Evolutionary conservation across 768 basidiomycete species (phyloP).

Genomic region (Rhizopogon salebrosus): DNA sequence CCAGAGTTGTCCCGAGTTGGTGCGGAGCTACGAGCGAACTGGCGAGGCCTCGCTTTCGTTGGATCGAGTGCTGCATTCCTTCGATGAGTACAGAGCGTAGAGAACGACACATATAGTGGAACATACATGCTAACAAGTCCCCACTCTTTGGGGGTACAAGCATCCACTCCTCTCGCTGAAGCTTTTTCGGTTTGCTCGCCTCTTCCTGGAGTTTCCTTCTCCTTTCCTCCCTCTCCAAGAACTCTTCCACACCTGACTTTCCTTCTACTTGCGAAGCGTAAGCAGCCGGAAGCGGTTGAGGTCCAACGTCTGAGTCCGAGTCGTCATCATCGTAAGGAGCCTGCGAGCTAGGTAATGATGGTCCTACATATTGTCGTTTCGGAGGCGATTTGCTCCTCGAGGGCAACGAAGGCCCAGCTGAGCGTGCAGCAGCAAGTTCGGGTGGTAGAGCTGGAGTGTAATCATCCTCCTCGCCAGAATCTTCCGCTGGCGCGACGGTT

Average conservation of each 20-base stretch:
- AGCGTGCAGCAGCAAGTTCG: slow-evolving; percentile 47
- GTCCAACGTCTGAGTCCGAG: slow-evolving; percentile 80
- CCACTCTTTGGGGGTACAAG: slow-evolving; percentile 84
- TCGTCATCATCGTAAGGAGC: slow-evolving; percentile 38
- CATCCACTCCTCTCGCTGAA: slow-evolving; percentile 97
- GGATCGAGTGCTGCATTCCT: slow-evolving; percentile 72
- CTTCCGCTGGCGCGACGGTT: slow-evolving; percentile 7
- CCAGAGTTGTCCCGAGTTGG: slow-evolving; percentile 39
- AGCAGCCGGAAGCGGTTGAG: slow-evolving; percentile 61
- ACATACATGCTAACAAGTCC: slow-evolving; percentile 73
- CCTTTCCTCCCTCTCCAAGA: slow-evolving; percentile 80
- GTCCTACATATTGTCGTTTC: slow-evolving; percentile 42
- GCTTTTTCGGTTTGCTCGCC: slow-evolving; percentile 69
- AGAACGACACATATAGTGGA: not conserved
- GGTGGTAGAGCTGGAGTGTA: slow-evolving; percentile 75
- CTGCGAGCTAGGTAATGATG: slow-evolving; percentile 43
- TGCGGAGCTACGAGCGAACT: slow-evolving; percentile 63
- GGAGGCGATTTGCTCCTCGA: slow-evolving; percentile 17
- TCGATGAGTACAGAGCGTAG: not conserved
- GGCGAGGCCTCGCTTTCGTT: slow-evolving; percentile 72
- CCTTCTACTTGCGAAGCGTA: slow-evolving; percentile 27
- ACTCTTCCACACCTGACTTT: slow-evolving; percentile 71
- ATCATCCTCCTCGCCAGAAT: slow-evolving; percentile 51
- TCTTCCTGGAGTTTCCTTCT: slow-evolving; percentile 73
- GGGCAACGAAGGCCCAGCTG: slow-evolving; percentile 22